These are phyloP conservation scores for Moesziomyces parantarcticus DNA, from an alignment of 1,284 basidiomycete species.

Conservation along the genomic window DNA sequence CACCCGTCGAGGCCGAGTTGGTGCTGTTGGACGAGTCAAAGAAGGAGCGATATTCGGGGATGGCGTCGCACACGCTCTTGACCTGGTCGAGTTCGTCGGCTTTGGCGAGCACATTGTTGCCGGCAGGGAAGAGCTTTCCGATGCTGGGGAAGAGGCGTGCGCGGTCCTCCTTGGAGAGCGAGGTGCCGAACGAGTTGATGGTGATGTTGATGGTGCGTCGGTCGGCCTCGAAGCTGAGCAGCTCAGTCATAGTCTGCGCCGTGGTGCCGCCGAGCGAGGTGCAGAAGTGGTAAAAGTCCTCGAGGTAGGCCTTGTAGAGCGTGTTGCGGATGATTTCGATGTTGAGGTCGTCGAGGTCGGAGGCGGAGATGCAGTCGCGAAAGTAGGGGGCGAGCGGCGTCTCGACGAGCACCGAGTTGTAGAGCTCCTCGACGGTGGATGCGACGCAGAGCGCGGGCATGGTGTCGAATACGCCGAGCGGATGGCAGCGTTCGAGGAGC, in stretches of 20 bases:
- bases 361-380: slow-evolving; percentile 90
- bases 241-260: slow-evolving; percentile 70
- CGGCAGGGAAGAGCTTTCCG: slow-evolving; percentile 92
- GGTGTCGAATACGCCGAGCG: slow-evolving; percentile 95
- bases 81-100: slow-evolving; percentile 97
- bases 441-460: slow-evolving; percentile 99
- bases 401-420: slow-evolving; percentile 95
- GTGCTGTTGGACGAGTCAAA: slow-evolving; percentile 72
- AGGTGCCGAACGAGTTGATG: slow-evolving; percentile 97
- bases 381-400: slow-evolving; percentile 98
- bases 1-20: background rate
- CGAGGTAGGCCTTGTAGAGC: slow-evolving; percentile 99
- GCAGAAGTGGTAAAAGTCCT: slow-evolving; percentile 92
- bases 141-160: slow-evolving; percentile 95
- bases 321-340: slow-evolving; percentile 99
- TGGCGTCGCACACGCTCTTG: slow-evolving; percentile 83
- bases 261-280: slow-evolving; percentile 76
- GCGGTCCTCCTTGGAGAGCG: slow-evolving; percentile 92
- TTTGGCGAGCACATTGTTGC: slow-evolving; percentile 91
- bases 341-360: slow-evolving; percentile 97
- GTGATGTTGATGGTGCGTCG: slow-evolving; percentile 97
- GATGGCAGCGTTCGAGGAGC: slow-evolving; percentile 94
- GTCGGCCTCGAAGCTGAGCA: slow-evolving; percentile 96
- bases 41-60: slow-evolving; percentile 90
- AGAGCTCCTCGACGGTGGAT: slow-evolving; percentile 98